Evolutionary conservation across 1,139 yeast species (phyloP).

Genomic region (Yamadazyma oceani): DNA sequence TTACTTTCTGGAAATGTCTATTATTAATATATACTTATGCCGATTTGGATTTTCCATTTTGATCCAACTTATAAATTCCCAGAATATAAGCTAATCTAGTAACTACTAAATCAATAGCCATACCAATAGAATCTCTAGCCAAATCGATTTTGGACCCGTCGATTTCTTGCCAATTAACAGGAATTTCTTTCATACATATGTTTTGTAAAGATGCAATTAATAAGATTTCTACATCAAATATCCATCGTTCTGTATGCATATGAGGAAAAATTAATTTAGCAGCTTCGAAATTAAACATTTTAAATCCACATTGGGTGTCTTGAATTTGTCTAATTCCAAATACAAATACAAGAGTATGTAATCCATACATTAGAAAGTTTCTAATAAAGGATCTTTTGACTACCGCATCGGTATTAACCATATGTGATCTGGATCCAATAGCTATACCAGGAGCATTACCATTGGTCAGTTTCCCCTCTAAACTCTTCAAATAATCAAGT

Average conservation of each 20-base stretch:
- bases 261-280: constrained; percentile 71
- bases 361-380: constrained; percentile 89
- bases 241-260: constrained; percentile 98
- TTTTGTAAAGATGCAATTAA: constrained; percentile 73
- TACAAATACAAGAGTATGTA: constrained; percentile 79
- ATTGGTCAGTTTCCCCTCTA: too few relatives aligned
- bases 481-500: constrained; percentile 35
- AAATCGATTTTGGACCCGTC: constrained; percentile 92
- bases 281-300: constrained; percentile 76
- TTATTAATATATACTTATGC: background rate
- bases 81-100: constrained; percentile 84
- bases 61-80: constrained; percentile 65
- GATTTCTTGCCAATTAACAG: constrained; percentile 96
- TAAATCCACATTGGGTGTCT: constrained; percentile 98
- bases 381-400: constrained; percentile 87
- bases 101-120: constrained; percentile 95
- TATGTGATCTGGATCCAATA: constrained; percentile 93
- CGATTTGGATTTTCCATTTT: constrained; percentile 16
- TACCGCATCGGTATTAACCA: constrained; percentile 95
- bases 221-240: constrained; percentile 91
- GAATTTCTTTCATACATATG: constrained; percentile 69
- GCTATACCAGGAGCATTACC: constrained; percentile 51
- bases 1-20: background rate
- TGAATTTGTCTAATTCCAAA: constrained; percentile 86
- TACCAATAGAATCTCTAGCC: constrained; percentile 84